Percentiles rank a stretch among this genome's conserved stretches.
phyloP scores from a whole-genome alignment of 2,329 filamentous ascomycete species.

The Fulvia fulva region DNA sequence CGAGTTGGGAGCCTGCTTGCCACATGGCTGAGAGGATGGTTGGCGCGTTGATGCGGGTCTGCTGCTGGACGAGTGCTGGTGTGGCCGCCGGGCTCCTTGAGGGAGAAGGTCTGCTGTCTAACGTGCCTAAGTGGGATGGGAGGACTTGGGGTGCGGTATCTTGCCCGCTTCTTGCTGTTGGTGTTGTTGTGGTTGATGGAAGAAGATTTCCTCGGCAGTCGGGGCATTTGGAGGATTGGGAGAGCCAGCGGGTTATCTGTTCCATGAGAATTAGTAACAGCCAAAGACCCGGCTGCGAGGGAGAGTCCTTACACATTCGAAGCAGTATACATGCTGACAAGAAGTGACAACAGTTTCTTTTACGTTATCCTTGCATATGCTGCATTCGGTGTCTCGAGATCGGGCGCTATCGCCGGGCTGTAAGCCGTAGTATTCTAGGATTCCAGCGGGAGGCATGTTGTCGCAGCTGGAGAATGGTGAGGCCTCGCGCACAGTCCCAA shows the following conservation, averaged over 20 bases:
- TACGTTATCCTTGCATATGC: slow-evolving; percentile 12
- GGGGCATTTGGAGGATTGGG: neutral
- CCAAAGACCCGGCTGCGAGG: neutral
- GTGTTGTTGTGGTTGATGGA: neutral
- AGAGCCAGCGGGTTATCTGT: neutral
- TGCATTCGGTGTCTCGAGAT: slow-evolving; percentile 9
- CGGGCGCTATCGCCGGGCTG: slow-evolving; percentile 6
- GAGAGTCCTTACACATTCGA: slow-evolving; percentile 13
- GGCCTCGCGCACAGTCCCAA: neutral
- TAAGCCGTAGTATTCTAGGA: slow-evolving; percentile 11
- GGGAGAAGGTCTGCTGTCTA: neutral
- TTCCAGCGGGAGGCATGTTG: slow-evolving; percentile 2
- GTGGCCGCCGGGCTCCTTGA: neutral
- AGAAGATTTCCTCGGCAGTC: neutral
- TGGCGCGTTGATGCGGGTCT: slow-evolving; percentile 7
- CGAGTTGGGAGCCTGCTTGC: slow-evolving; percentile 9
- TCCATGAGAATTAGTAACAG: too few species aligned
- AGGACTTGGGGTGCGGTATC: neutral
- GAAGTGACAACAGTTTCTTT: slow-evolving; percentile 11
- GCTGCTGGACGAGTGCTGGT: too few species aligned
- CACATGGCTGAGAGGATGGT: slow-evolving; percentile 13
- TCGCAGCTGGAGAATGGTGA: neutral
- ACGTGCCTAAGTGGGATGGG: neutral
- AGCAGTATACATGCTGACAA: slow-evolving; percentile 17
- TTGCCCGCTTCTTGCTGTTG: neutral